Conservation (phyloP, 495 filamentous ascomycete genomes). For the Lichenothelia convexa region DNA sequence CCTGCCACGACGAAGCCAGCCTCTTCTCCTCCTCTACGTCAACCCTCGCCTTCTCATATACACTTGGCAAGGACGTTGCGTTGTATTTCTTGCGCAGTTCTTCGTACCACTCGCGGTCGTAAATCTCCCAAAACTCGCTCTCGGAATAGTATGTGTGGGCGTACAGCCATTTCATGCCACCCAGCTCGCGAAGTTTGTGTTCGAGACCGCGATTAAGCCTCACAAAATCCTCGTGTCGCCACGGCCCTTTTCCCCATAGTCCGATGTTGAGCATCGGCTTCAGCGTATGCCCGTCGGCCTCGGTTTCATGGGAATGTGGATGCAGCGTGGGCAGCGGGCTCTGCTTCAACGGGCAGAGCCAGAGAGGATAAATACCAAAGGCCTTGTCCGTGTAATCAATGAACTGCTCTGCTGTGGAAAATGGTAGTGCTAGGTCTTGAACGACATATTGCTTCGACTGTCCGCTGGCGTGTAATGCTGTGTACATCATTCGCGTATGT, state of each 20-base stretch:
- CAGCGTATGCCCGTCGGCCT: conserved; percentile 3
- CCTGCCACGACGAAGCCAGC: conserved; percentile 3
- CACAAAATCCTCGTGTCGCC: conserved; percentile 24
- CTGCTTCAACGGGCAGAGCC: conserved; percentile 36
- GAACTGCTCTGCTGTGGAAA: conserved; percentile 26
- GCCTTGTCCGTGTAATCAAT: conserved; percentile 26
- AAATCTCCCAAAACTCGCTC: conserved; percentile 36
- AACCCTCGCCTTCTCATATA: conserved; percentile 36
- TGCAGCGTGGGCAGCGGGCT: conserved; percentile 18
- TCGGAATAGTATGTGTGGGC: conserved; percentile 36
- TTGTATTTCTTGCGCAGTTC: conserved; percentile 30
- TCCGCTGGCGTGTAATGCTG: conserved; percentile 34
- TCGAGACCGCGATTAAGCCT: conserved; percentile 47
- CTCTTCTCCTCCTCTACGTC: conserved; percentile 1
- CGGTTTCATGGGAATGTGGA: conserved; percentile 15
- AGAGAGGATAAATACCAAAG: conserved; percentile 37
- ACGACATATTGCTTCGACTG: conserved; percentile 29
- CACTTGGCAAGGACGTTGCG: conserved; percentile 27
- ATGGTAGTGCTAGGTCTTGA: conserved; percentile 40
- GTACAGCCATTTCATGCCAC: conserved; percentile 46
- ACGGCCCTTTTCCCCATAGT: conserved; percentile 31
- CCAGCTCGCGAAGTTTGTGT: conserved; percentile 39
- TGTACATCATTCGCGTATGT: conserved; percentile 38
- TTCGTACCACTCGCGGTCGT: conserved; percentile 31
- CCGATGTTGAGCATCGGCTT: conserved; percentile 34